A percentile compares a stretch with the other conserved stretches of the same genome.
These are phyloP conservation scores for Hypomyces rosellus DNA, from an alignment of 2,329 filamentous ascomycete species.

Conservation along the genomic window DNA sequence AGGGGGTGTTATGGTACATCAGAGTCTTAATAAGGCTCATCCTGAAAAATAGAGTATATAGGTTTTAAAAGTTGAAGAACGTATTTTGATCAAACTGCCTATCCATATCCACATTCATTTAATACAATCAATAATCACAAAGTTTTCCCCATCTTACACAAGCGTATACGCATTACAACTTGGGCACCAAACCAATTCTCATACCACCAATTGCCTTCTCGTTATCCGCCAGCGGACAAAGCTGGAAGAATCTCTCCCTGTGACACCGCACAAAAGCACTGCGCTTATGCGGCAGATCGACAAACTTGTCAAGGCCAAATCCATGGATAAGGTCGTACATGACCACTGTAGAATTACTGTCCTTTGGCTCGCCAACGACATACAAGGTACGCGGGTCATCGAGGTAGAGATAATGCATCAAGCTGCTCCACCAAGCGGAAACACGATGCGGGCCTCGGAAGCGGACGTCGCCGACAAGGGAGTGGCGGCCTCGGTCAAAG, in stretches of 20 bases:
- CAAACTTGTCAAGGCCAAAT: conserved; percentile 64
- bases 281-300: conserved; percentile 67
- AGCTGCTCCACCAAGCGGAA: conserved; percentile 54
- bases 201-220: conserved; percentile 51
- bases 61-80: too few relatives aligned
- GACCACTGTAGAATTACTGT: conserved; percentile 62
- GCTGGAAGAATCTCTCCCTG: conserved; percentile 63
- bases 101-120: too few relatives aligned
- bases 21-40: too few relatives aligned
- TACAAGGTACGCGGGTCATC: conserved; percentile 52
- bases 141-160: not conserved
- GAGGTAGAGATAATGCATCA: conserved; percentile 58
- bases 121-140: too few relatives aligned
- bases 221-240: conserved; percentile 52
- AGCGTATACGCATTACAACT: conserved; percentile 34
- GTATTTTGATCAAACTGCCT: too few relatives aligned
- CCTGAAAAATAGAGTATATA: too few relatives aligned
- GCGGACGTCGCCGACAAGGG: conserved; percentile 51
- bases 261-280: conserved; percentile 60
- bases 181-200: conserved; percentile 46
- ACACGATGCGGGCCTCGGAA: conserved; percentile 57
- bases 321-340: conserved; percentile 71
- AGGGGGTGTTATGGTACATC: not conserved
- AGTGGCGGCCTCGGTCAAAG: conserved; percentile 54
- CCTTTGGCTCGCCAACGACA: conserved; percentile 65